A percentile compares a stretch with the other conserved stretches of the same genome.
phyloP scores from a whole-genome alignment of 2,329 filamentous ascomycete species.

The Lasiodiplodia citricola region DNA sequence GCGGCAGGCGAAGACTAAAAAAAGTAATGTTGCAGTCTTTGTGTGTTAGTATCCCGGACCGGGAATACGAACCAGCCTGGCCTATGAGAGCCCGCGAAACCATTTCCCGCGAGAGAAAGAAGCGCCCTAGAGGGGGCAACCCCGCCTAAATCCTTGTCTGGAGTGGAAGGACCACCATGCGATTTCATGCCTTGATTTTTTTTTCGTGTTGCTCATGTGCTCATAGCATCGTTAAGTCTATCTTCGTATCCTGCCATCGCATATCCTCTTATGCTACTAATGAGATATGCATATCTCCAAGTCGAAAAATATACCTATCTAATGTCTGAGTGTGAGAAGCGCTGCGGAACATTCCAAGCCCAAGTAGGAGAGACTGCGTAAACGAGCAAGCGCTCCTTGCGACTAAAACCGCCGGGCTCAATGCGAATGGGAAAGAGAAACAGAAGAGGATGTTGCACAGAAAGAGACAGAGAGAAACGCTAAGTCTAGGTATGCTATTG shows the following conservation, averaged over 20 bases:
- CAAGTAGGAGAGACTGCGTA: neutral
- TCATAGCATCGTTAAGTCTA: neutral
- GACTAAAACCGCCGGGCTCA: neutral
- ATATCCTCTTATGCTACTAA: neutral
- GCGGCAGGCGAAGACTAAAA: too few relatives aligned
- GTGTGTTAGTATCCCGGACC: neutral
- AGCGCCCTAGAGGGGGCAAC: neutral
- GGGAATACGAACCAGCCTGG: slow-evolving; percentile 2
- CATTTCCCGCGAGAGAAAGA: neutral
- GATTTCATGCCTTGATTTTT: neutral
- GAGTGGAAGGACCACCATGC: neutral
- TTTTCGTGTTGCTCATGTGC: slow-evolving; percentile 1
- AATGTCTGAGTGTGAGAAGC: neutral
- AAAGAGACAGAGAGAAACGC: neutral
- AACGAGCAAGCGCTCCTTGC: neutral
- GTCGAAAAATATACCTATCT: neutral
- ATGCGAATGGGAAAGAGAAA: neutral
- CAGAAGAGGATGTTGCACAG: neutral
- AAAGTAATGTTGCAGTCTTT: neutral
- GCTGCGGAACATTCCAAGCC: neutral
- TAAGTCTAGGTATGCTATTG: slow-evolving; percentile 12
- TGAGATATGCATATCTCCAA: neutral
- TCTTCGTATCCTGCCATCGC: neutral
- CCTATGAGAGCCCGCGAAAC: neutral
- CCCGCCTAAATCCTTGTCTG: neutral